Evolutionary conservation across 306 rosid genomes (phyloP).

Genomic region (Trifolium dubium): DNA sequence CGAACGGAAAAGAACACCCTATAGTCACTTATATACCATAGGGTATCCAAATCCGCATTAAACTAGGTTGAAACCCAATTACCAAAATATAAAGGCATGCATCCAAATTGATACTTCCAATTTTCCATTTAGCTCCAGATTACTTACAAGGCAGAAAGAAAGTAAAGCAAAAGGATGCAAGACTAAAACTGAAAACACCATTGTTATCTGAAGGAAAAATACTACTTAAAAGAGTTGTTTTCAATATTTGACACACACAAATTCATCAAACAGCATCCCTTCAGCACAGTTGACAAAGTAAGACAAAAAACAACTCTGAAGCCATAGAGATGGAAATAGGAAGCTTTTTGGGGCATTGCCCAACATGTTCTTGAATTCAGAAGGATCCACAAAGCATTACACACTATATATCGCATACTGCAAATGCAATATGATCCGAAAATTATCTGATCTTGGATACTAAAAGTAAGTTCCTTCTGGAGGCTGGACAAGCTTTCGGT

Average conservation of each 20-base stretch:
- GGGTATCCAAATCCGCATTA: background rate
- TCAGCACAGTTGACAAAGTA: constrained; percentile 63
- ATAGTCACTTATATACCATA: background rate
- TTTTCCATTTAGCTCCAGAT: constrained; percentile 40
- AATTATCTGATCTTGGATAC: constrained; percentile 52
- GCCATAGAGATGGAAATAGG: constrained; percentile 57
- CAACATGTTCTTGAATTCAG: constrained; percentile 62
- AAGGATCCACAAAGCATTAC: constrained; percentile 76
- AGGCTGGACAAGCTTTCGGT: constrained; percentile 99
- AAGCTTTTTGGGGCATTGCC: constrained; percentile 60
- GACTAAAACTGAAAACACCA: constrained; percentile 29
- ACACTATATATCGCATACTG: constrained; percentile 73
- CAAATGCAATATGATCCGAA: constrained; percentile 61
- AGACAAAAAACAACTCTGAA: constrained; percentile 54
- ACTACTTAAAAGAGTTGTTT: constrained; percentile 50
- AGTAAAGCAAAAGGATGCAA: constrained; percentile 15
- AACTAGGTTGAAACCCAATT: constrained; percentile 1
- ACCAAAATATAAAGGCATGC: constrained; percentile 13
- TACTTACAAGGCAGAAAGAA: constrained; percentile 37
- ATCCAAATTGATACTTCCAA: constrained; percentile 28
- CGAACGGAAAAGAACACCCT: background rate
- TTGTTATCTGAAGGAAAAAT: constrained; percentile 37
- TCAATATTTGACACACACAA: constrained; percentile 59
- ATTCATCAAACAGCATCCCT: constrained; percentile 66
- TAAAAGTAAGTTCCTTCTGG: constrained; percentile 99